phyloP scores from a whole-genome alignment of 768 basidiomycete genomes.

The Tricholoma terreum region DNA sequence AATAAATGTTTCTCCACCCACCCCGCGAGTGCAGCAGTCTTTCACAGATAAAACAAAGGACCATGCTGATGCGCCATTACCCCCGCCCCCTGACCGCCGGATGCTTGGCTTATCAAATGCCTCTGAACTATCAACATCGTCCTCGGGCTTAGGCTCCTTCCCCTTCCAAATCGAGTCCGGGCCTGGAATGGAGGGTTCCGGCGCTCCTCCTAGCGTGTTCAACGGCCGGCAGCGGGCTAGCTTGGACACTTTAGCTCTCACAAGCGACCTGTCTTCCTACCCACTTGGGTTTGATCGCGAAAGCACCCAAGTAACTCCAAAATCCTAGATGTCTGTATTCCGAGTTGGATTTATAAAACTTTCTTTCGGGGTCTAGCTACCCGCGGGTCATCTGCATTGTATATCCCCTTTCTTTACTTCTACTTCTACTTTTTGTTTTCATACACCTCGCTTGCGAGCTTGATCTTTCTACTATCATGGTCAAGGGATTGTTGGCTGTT shows the following conservation, averaged over 20 bases:
- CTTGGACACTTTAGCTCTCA: conserved; percentile 80
- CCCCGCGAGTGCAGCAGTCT: conserved; percentile 55
- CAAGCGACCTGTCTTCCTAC: conserved; percentile 80
- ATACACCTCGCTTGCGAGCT: conserved; percentile 8
- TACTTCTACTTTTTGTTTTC: conserved; percentile 4
- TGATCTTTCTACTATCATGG: background rate
- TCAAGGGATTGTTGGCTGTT: background rate
- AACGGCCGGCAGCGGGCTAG: conserved; percentile 68
- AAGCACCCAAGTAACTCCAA: conserved; percentile 28
- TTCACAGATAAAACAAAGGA: conserved; percentile 27
- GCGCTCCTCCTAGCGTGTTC: conserved; percentile 34
- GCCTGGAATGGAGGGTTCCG: conserved; percentile 30
- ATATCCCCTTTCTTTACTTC: conserved; percentile 8
- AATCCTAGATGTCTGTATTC: conserved; percentile 10
- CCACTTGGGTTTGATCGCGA: conserved; percentile 71
- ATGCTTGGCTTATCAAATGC: conserved; percentile 70
- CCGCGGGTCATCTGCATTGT: conserved; percentile 16
- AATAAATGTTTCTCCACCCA: conserved; percentile 42
- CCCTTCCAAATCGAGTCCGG: conserved; percentile 83
- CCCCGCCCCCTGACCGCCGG: conserved; percentile 57
- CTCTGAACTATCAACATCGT: conserved; percentile 74
- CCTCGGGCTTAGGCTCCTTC: conserved; percentile 80
- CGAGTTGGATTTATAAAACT: background rate
- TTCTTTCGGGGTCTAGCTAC: conserved; percentile 8
- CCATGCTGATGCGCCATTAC: conserved; percentile 31